Conservation (phyloP, 2,329 filamentous ascomycete genomes). For the Colletotrichum nymphaeae region DNA sequence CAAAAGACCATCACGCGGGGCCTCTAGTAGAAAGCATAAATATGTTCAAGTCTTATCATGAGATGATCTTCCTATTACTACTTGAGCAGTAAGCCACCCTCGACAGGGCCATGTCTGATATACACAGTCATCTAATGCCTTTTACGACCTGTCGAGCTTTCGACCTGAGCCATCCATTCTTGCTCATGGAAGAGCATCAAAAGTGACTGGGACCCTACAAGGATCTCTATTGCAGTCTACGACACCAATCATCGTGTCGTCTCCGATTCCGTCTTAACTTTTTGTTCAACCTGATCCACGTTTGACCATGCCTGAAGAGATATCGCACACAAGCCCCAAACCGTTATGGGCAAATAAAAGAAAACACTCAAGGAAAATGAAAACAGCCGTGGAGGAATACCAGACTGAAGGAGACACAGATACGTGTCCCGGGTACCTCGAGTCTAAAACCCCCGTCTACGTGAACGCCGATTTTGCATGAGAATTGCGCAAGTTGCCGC, state of each 20-base stretch:
- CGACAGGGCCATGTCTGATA: slow-evolving; percentile 7
- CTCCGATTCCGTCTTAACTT: slow-evolving; percentile 29
- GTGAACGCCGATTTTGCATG: slow-evolving; percentile 35
- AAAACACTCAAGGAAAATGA: slow-evolving; percentile 3
- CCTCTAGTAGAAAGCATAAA: not conserved
- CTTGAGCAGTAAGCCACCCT: slow-evolving; percentile 9
- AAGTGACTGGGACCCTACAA: slow-evolving; percentile 29
- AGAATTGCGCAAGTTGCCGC: slow-evolving; percentile 32
- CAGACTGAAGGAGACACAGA: slow-evolving; percentile 15
- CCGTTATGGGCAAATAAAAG: slow-evolving; percentile 21
- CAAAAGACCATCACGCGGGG: not conserved
- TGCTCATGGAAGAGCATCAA: slow-evolving; percentile 20
- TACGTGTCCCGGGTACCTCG: slow-evolving; percentile 18
- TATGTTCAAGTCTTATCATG: not conserved
- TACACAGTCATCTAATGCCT: slow-evolving; percentile 33
- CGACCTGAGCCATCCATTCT: slow-evolving; percentile 14
- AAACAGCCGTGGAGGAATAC: slow-evolving; percentile 24
- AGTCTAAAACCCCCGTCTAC: slow-evolving; percentile 34
- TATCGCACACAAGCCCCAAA: slow-evolving; percentile 22
- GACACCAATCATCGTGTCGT: slow-evolving; percentile 30
- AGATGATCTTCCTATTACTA: slow-evolving; percentile 29
- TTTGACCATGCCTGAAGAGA: slow-evolving; percentile 32
- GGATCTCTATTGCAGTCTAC: slow-evolving; percentile 29
- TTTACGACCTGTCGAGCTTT: slow-evolving; percentile 2
- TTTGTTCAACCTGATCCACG: slow-evolving; percentile 35